Conservation (phyloP, 768 basidiomycete genomes). For the Paxillus rubicundulus region DNA sequence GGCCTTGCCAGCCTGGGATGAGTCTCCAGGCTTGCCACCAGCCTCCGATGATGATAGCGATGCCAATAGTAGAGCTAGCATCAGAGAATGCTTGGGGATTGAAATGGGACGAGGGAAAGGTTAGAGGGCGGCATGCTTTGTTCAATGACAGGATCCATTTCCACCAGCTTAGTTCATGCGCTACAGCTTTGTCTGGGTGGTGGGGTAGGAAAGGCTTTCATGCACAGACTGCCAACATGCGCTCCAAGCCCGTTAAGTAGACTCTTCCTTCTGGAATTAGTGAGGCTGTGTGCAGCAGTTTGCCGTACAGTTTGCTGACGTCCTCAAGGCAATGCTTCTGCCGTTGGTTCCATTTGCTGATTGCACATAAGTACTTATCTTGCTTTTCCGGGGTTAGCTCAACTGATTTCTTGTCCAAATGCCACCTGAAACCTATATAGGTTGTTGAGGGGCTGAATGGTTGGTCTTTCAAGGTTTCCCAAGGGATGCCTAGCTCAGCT, state of each 20-base stretch:
- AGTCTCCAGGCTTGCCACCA: constrained; percentile 24
- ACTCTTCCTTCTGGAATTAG: constrained; percentile 35
- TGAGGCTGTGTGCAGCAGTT: constrained; percentile 10
- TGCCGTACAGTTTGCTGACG: constrained; percentile 1
- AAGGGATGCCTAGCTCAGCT: constrained; percentile 1
- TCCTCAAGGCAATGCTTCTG: background rate
- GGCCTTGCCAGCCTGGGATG: constrained; percentile 9
- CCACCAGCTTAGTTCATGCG: background rate
- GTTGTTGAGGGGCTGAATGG: background rate
- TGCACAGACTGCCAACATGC: constrained; percentile 30
- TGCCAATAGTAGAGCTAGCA: constrained; percentile 13
- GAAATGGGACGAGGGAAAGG: constrained; percentile 14
- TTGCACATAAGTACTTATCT: constrained; percentile 2
- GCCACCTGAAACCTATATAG: constrained; percentile 36
- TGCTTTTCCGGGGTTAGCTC: constrained; percentile 28
- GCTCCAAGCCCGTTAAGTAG: constrained; percentile 39
- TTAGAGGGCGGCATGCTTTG: background rate
- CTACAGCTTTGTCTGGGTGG: background rate
- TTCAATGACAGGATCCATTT: background rate
- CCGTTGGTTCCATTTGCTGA: constrained; percentile 1
- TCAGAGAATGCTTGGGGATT: constrained; percentile 12
- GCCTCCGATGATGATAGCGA: constrained; percentile 10
- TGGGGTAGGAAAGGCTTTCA: constrained; percentile 33
- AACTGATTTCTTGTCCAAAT: constrained; percentile 11
- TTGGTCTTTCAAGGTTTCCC: constrained; percentile 6